phyloP scores from a whole-genome alignment of 495 filamentous ascomycete genomes.

The Penicillium dipodomyicola region DNA sequence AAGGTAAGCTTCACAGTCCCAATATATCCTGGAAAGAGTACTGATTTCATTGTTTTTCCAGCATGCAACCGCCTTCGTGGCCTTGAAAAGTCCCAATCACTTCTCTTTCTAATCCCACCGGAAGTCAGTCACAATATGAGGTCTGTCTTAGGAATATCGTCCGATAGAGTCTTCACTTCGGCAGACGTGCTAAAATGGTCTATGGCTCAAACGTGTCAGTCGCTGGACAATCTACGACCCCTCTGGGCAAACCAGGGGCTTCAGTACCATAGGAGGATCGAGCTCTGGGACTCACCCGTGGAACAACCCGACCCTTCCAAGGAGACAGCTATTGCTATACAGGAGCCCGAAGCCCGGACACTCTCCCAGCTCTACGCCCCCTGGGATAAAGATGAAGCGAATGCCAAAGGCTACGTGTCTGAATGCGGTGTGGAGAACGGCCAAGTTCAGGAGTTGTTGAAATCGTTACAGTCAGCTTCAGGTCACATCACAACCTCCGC shows the following conservation, averaged over 20 bases:
- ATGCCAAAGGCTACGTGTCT: not conserved
- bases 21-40: not conserved
- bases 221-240: constrained; percentile 6
- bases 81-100: constrained; percentile 56
- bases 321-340: constrained; percentile 1
- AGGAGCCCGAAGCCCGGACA: constrained; percentile 17
- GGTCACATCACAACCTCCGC: constrained; percentile 20
- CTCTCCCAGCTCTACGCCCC: constrained; percentile 16
- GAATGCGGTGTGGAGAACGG: not conserved
- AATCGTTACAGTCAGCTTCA: not conserved
- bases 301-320: not conserved
- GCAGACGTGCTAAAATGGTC: constrained; percentile 13
- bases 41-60: constrained; percentile 17
- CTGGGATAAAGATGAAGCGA: not conserved
- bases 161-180: not conserved
- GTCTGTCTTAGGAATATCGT: not conserved
- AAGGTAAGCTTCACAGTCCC: constrained; percentile 49
- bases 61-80: constrained; percentile 62
- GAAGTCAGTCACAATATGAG: constrained; percentile 39
- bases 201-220: constrained; percentile 14
- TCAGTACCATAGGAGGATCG: constrained; percentile 3
- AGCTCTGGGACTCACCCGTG: constrained; percentile 1
- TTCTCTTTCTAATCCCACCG: constrained; percentile 49
- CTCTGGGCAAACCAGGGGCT: constrained; percentile 17
- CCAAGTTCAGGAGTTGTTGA: constrained; percentile 3